phyloP scores from a whole-genome alignment of 2,329 filamentous ascomycete genomes.

The Talaromyces sp. region DNA sequence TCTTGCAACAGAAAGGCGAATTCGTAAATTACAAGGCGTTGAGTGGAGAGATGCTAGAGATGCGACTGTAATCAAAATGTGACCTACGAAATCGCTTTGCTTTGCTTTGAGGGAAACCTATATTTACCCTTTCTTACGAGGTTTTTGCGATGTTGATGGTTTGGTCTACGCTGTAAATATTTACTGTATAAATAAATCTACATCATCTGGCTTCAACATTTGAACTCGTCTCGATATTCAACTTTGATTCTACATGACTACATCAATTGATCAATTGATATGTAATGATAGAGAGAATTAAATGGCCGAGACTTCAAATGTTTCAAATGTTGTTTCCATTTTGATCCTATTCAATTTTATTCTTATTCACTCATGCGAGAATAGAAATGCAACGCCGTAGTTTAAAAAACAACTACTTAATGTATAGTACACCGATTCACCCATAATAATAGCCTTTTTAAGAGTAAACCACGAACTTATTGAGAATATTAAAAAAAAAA shows the following conservation, averaged over 20 bases:
- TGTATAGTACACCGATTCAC: not conserved
- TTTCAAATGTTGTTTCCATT: not conserved
- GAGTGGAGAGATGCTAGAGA: constrained; percentile 65
- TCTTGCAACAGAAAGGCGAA: constrained; percentile 60
- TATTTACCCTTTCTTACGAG: too few species aligned
- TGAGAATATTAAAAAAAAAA: not conserved
- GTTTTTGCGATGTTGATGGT: too few species aligned
- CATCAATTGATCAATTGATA: too few species aligned
- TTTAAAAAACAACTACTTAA: constrained; percentile 60
- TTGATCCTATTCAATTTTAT: not conserved
- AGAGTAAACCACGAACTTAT: not conserved
- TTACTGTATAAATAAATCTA: not conserved
- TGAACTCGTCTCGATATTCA: not conserved
- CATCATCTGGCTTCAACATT: not conserved
- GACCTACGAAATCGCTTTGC: not conserved
- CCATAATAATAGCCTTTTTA: not conserved
- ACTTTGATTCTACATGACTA: too few species aligned
- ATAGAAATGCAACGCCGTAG: constrained; percentile 42
- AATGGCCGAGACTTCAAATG: not conserved
- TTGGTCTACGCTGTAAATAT: not conserved
- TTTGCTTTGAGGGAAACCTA: not conserved
- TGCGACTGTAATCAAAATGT: constrained; percentile 50
- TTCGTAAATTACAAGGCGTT: constrained; percentile 51
- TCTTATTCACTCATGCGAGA: not conserved
- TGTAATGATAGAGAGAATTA: not conserved